phyloP scores from a whole-genome alignment of 2,329 filamentous ascomycete genomes.

The Xylaria sp. region DNA sequence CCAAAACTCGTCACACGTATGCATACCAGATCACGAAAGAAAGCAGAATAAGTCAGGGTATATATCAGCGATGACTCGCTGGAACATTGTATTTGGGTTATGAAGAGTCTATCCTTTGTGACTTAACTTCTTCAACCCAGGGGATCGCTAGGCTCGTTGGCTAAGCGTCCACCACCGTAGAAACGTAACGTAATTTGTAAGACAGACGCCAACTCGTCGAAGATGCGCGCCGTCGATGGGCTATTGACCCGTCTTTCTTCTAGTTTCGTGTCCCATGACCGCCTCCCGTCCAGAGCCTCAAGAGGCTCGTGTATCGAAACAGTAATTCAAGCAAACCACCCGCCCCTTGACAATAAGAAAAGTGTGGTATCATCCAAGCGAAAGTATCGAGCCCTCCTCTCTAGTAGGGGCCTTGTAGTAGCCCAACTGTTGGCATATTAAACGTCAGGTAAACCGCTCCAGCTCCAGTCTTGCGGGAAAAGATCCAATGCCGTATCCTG shows the following conservation, averaged over 20 bases:
- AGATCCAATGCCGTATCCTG: conserved; percentile 43
- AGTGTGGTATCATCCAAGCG: conserved; percentile 52
- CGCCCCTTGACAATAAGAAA: conserved; percentile 36
- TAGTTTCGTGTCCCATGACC: conserved; percentile 45
- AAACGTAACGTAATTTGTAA: conserved; percentile 46
- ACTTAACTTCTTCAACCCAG: conserved; percentile 41
- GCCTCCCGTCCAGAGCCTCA: conserved; percentile 28
- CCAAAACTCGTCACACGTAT: background rate
- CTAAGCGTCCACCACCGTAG: conserved; percentile 43
- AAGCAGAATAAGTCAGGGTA: background rate
- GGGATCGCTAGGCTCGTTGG: conserved; percentile 42
- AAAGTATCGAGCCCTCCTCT: conserved; percentile 46
- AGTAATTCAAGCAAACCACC: conserved; percentile 34
- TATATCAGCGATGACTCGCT: conserved; percentile 37
- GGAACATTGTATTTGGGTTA: conserved; percentile 47
- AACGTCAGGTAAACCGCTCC: conserved; percentile 42
- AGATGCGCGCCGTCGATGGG: conserved; percentile 38
- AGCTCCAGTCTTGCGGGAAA: conserved; percentile 31
- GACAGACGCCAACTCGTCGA: conserved; percentile 36
- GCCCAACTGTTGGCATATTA: conserved; percentile 42
- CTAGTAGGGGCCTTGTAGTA: conserved; percentile 41
- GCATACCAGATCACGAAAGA: background rate
- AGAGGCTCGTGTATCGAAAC: conserved; percentile 40
- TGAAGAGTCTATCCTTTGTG: conserved; percentile 44
- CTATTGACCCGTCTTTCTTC: conserved; percentile 48